Conservation (phyloP, 2,329 filamentous ascomycete species). For the Byssochlamys sp. region DNA sequence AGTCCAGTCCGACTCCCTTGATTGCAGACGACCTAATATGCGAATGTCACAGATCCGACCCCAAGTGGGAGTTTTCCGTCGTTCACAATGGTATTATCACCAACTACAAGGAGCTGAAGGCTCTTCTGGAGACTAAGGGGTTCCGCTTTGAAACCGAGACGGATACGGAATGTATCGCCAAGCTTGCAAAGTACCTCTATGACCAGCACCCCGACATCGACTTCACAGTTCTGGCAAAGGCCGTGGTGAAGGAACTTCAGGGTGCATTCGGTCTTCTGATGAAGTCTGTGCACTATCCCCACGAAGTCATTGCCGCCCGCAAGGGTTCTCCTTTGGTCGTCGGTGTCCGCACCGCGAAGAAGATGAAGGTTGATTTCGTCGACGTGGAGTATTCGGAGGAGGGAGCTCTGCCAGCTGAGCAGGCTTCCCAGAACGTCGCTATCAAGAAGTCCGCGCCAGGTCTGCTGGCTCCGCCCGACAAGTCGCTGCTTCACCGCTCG, state of each 20-base stretch:
- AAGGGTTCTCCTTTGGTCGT: constrained; percentile 97
- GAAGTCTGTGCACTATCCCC: constrained; percentile 97
- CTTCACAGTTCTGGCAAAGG: constrained; percentile 93
- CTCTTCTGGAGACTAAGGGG: constrained; percentile 82
- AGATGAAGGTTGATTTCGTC: constrained; percentile 99
- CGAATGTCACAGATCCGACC: constrained; percentile 57
- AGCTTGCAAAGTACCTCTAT: constrained; percentile 96
- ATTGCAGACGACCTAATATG: not conserved
- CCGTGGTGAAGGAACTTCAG: constrained; percentile 95
- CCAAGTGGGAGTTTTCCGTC: constrained; percentile 88
- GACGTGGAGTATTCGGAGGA: constrained; percentile 96
- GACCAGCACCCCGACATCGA: constrained; percentile 88
- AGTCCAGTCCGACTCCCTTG: not conserved
- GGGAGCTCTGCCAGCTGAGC: constrained; percentile 78
- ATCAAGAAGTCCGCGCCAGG: constrained; percentile 75
- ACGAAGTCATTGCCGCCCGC: constrained; percentile 93
- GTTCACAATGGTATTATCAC: constrained; percentile 99
- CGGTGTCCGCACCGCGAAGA: constrained; percentile 90
- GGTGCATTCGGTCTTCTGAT: constrained; percentile 93
- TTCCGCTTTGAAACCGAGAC: constrained; percentile 99
- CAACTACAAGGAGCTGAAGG: constrained; percentile 99
- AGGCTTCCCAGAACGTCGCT: constrained; percentile 89
- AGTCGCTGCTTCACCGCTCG: constrained; percentile 93
- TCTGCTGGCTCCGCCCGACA: constrained; percentile 82
- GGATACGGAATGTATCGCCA: constrained; percentile 97